Base-by-base conservation (phyloP, 2,329 filamentous ascomycete species). In the Alternaria ventricosa region DNA sequence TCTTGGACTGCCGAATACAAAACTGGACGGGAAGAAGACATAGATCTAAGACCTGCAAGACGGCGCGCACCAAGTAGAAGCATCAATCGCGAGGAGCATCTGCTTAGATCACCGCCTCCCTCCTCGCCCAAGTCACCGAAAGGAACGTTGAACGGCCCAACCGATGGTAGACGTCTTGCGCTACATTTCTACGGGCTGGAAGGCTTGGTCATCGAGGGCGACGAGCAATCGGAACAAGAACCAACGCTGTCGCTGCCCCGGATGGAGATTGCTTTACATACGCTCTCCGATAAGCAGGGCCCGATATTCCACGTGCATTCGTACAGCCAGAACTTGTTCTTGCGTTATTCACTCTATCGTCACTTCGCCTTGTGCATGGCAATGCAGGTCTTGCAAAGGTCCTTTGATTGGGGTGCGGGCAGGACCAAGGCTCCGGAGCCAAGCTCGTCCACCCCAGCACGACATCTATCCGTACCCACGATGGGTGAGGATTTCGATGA, bases 311-410 rank as follows among this genome's bases (percentile, higher is more conserved):
- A 98, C 75, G 82, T 98, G 46, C 93, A 96, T 69, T 92, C 93
- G 0, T 88, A 92, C 56, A 87, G 96, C 20, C 91, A 91, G 69
- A 93, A 92, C 6, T 82, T 99, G 2, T 88, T 92, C 64, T 75
- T 97, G 8, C 91, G 96, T 55, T 98, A 98, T 76, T 99, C 96
- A 0, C 86, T 99, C 0, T 97, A 96, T 78, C 90, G 94, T 4
- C 94, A 97, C 76, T 99, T 97, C 75, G 91, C 94, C 0, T 86
- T 96, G 25, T 92, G 93, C 1, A 89, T 98, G 63, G 96, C 95
- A 9, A 83, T 87, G 23, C 90, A 89, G 75, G 92, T 96, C 3
- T 79, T 99, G 23, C 78, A 75, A 50, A 79, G 79, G 47, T 84
- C 83, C 0, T 83, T 85, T 57, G 73, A 77, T 50, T 67, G 69